These are phyloP conservation scores for Knoxia roxburghii DNA, from an alignment of 257 asterid species.

Conservation along the genomic window DNA sequence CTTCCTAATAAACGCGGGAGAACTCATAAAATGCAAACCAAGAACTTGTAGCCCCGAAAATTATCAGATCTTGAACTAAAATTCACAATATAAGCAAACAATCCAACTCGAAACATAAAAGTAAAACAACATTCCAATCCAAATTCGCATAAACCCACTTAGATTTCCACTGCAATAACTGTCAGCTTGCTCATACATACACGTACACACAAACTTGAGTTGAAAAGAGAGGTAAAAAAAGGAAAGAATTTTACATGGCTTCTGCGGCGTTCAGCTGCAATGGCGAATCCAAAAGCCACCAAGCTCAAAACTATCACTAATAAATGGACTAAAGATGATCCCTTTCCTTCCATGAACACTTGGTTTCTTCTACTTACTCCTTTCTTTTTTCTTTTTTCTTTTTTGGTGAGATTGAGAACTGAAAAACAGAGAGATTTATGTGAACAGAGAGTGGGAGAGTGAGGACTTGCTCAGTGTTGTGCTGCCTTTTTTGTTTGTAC, in stretches of 20 bases:
- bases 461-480: background rate
- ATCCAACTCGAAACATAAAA: background rate
- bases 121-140: background rate
- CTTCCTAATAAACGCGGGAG: background rate
- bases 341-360: constrained; percentile 42
- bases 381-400: background rate
- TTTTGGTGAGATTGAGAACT: background rate
- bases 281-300: constrained; percentile 80
- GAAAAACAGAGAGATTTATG: constrained; percentile 4
- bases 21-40: constrained; percentile 1
- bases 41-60: background rate
- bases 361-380: background rate
- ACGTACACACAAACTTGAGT: background rate
- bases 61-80: constrained; percentile 19
- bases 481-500: background rate
- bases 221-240: background rate
- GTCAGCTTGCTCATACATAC: background rate
- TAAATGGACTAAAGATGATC: constrained; percentile 84
- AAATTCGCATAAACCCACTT: constrained; percentile 5
- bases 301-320: constrained; percentile 66
- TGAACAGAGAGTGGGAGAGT: constrained; percentile 10
- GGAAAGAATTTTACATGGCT: constrained; percentile 47
- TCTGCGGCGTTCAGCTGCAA: constrained; percentile 93
- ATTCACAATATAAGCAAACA: background rate
- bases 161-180: constrained; percentile 11